These are phyloP conservation scores for Arthrobotrys conoides DNA, from an alignment of 2,329 filamentous ascomycete species.

Conservation along the genomic window DNA sequence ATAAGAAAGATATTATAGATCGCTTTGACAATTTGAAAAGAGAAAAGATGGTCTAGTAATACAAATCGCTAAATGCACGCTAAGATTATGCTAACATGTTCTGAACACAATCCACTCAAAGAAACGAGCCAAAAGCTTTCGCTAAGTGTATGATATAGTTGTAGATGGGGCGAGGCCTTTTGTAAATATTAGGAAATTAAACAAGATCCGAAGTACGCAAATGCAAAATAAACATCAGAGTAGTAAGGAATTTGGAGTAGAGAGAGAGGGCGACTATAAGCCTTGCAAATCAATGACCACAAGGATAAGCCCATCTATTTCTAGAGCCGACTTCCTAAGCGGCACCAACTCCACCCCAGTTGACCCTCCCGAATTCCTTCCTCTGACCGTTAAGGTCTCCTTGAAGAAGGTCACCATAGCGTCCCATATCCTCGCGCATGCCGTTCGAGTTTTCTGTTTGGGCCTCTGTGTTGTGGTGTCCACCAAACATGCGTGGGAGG, in stretches of 20 bases:
- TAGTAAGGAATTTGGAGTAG: too few relatives aligned
- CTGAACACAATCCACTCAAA: not conserved
- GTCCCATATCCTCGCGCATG: constrained; percentile 43
- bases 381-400: constrained; percentile 44
- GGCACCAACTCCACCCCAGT: constrained; percentile 51
- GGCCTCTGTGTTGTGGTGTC: constrained; percentile 18
- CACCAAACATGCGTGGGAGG: constrained; percentile 51
- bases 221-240: not conserved
- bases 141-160: not conserved
- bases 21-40: constrained; percentile 2
- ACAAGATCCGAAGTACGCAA: not conserved
- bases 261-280: not conserved
- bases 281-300: not conserved
- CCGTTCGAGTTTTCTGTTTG: constrained; percentile 26
- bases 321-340: constrained; percentile 4
- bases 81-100: constrained; percentile 2
- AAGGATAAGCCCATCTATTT: not conserved
- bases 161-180: not conserved
- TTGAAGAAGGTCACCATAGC: constrained; percentile 54
- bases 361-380: constrained; percentile 40
- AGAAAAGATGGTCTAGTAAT: constrained; percentile 7
- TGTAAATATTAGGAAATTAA: constrained; percentile 15
- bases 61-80: constrained; percentile 14
- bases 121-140: not conserved
- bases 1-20: not conserved